phyloP scores from a whole-genome alignment of 495 filamentous ascomycete species.

The Evernia prunastri region DNA sequence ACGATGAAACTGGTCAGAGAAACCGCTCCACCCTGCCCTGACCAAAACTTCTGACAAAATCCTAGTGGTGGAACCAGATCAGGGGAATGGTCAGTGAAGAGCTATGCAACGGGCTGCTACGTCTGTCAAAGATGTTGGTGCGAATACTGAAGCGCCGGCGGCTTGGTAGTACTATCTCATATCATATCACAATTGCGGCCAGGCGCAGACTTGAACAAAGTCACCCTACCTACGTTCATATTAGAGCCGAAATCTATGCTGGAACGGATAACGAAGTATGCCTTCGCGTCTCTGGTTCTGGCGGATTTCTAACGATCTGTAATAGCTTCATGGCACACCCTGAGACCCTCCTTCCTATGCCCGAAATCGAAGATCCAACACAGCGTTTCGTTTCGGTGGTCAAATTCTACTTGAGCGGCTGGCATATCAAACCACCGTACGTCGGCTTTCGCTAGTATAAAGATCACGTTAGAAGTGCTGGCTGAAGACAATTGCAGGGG shows the following conservation, averaged over 20 bases:
- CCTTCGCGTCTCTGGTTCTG: constrained; percentile 1
- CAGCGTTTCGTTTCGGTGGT: constrained; percentile 89
- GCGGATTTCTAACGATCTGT: not conserved
- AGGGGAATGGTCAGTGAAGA: constrained; percentile 48
- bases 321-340: constrained; percentile 98
- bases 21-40: not conserved
- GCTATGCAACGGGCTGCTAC: not conserved
- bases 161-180: constrained; percentile 69
- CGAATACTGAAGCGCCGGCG: constrained; percentile 8
- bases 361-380: constrained; percentile 81
- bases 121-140: not conserved
- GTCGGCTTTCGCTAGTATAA: constrained; percentile 29
- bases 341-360: constrained; percentile 85
- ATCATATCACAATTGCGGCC: constrained; percentile 96
- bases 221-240: constrained; percentile 95
- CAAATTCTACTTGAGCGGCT: constrained; percentile 96
- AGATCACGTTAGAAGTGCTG: not conserved
- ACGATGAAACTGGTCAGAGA: constrained; percentile 63
- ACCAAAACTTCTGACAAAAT: constrained; percentile 14
- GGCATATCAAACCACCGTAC: constrained; percentile 98
- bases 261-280: constrained; percentile 95
- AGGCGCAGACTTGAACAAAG: constrained; percentile 88
- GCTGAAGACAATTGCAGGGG: constrained; percentile 53
- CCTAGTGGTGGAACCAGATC: constrained; percentile 34
- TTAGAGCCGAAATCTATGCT: constrained; percentile 96